Conservation (phyloP, 2,329 filamentous ascomycete genomes). For the Claviceps monticola region DNA sequence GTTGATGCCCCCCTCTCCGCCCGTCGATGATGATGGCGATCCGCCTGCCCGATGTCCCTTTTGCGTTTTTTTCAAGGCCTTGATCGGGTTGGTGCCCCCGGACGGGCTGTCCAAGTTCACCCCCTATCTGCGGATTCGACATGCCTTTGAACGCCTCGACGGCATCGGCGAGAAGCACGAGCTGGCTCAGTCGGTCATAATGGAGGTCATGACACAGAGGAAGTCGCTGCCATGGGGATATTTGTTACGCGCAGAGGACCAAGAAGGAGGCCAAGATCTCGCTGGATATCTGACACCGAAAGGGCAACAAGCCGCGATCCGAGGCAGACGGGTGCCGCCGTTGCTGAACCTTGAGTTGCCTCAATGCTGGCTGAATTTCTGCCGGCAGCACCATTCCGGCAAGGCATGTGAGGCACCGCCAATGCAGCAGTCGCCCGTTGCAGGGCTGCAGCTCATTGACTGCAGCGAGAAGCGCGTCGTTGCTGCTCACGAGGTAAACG, state of each 20-base stretch:
- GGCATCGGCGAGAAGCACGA: constrained; percentile 23
- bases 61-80: constrained; percentile 23
- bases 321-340: constrained; percentile 19
- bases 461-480: constrained; percentile 16
- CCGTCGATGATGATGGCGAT: neutral
- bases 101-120: constrained; percentile 18
- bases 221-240: constrained; percentile 24
- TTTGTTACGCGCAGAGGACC: constrained; percentile 17
- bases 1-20: constrained; percentile 13
- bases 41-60: constrained; percentile 17
- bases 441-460: constrained; percentile 21
- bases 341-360: constrained; percentile 17
- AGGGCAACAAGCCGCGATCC: constrained; percentile 11
- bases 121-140: constrained; percentile 24
- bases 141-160: constrained; percentile 22
- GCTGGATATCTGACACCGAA: constrained; percentile 1
- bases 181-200: constrained; percentile 20
- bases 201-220: constrained; percentile 23
- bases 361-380: constrained; percentile 22
- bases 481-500: constrained; percentile 14
- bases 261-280: constrained; percentile 13
- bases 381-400: constrained; percentile 16
- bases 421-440: constrained; percentile 8
- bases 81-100: constrained; percentile 15
- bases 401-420: constrained; percentile 10